These are phyloP conservation scores for Acer negundo DNA, from an alignment of 345 rosid species.

Conservation along the genomic window DNA sequence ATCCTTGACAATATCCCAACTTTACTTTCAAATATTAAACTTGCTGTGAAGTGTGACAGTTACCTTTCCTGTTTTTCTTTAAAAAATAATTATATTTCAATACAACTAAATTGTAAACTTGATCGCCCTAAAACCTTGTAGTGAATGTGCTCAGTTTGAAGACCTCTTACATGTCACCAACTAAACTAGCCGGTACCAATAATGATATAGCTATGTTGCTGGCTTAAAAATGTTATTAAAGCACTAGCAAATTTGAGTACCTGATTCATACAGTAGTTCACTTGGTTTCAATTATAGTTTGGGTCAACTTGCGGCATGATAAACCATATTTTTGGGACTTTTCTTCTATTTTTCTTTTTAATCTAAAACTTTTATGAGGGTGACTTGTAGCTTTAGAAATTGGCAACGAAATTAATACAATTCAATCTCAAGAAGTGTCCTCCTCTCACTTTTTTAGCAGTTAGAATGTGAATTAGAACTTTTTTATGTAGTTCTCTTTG, in stretches of 20 bases:
- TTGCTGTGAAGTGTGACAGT: slow-evolving; percentile 2
- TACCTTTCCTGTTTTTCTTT: not conserved
- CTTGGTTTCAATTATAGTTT: not conserved
- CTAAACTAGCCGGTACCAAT: not conserved
- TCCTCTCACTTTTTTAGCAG: not conserved
- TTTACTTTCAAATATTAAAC: slow-evolving; percentile 3
- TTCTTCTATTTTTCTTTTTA: not conserved
- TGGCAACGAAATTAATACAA: not conserved
- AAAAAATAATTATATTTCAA: not conserved
- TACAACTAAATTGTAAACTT: not conserved
- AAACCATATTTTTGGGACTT: not conserved
- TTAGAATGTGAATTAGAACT: slow-evolving; percentile 5
- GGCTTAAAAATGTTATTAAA: slow-evolving; percentile 12
- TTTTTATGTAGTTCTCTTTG: not conserved
- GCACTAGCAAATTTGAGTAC: slow-evolving; percentile 4
- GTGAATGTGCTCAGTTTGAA: not conserved
- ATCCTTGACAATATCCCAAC: not conserved
- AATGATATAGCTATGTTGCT: not conserved
- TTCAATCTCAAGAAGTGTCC: slow-evolving; percentile 10
- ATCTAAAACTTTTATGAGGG: not conserved
- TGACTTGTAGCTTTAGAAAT: slow-evolving; percentile 10
- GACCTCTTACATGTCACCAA: not conserved
- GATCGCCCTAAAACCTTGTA: not conserved
- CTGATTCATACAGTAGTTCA: not conserved
- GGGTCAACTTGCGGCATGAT: not conserved